Conservation (phyloP, 768 basidiomycete species). For the Gyrodon lividus region DNA sequence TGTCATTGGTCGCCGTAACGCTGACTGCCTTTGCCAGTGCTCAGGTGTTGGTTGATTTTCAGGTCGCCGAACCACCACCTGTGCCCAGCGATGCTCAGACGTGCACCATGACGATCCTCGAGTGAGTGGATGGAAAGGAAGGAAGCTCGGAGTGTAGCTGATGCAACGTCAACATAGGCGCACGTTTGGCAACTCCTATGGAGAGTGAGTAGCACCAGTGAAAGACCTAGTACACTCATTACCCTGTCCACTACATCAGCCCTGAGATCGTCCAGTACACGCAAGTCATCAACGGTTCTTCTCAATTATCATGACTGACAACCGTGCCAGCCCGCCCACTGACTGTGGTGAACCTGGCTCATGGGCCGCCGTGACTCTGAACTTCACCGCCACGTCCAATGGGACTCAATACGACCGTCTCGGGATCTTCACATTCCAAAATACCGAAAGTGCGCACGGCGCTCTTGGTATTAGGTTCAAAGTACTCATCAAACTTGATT, state of each 20-base stretch:
- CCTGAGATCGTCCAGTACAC: slow-evolving; percentile 62
- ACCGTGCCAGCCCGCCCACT: slow-evolving; percentile 55
- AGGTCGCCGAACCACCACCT: slow-evolving; percentile 71
- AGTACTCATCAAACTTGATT: not conserved
- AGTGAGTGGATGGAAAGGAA: slow-evolving; percentile 39
- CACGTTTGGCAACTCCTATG: slow-evolving; percentile 72
- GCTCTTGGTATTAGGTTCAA: not conserved
- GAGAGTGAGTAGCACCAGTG: slow-evolving; percentile 43
- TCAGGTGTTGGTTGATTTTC: slow-evolving; percentile 54
- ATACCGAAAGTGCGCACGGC: slow-evolving; percentile 63
- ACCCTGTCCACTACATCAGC: slow-evolving; percentile 33
- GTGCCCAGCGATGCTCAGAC: slow-evolving; percentile 58
- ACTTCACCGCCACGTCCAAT: slow-evolving; percentile 76
- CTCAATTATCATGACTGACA: not conserved
- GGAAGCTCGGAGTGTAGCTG: not conserved
- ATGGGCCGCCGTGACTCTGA: slow-evolving; percentile 74
- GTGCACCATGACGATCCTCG: slow-evolving; percentile 63
- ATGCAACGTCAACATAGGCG: slow-evolving; percentile 40
- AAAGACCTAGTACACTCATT: not conserved
- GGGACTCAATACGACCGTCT: slow-evolving; percentile 77
- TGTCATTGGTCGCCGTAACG: slow-evolving; percentile 10
- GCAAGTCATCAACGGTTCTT: slow-evolving; percentile 35
- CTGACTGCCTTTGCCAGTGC: slow-evolving; percentile 16
- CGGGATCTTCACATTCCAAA: slow-evolving; percentile 71
- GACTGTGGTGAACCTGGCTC: slow-evolving; percentile 68